Conservation (phyloP, 805 yeast genomes). For the Candida ulmi region DNA sequence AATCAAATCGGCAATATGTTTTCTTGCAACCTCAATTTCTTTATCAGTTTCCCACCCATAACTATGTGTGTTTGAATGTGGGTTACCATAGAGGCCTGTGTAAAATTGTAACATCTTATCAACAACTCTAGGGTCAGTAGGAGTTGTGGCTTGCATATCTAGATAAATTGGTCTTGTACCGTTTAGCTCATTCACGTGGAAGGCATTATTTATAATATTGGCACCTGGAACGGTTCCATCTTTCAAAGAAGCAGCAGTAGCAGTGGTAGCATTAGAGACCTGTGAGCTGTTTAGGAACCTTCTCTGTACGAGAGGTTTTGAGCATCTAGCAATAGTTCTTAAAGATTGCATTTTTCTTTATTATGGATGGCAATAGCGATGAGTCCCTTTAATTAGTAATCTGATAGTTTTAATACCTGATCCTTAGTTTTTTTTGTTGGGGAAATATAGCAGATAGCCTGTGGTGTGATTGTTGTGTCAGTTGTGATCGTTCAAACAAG, state of each 20-base stretch:
- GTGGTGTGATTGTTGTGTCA: too few relatives aligned
- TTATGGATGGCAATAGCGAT: neutral
- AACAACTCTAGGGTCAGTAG: constrained; percentile 93
- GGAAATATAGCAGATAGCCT: too few relatives aligned
- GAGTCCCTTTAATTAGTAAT: neutral
- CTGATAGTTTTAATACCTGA: too few relatives aligned
- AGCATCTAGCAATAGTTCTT: constrained; percentile 1
- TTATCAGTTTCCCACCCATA: constrained; percentile 99
- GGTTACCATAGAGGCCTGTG: constrained; percentile 95
- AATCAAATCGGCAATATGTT: constrained; percentile 74
- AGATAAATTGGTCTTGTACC: constrained; percentile 90
- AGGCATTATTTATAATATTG: constrained; percentile 32
- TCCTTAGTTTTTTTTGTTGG: too few relatives aligned
- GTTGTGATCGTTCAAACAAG: too few relatives aligned
- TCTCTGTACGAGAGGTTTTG: constrained; percentile 3
- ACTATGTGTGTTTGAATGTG: constrained; percentile 94
- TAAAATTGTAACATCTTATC: constrained; percentile 81
- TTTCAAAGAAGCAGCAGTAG: constrained; percentile 4
- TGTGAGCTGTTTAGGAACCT: constrained; percentile 13
- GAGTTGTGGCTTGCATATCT: constrained; percentile 98
- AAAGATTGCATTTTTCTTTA: neutral
- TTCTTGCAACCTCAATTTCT: constrained; percentile 84
- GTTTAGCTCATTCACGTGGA: constrained; percentile 32
- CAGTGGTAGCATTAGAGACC: constrained; percentile 14
- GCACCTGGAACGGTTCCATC: constrained; percentile 20